A percentile compares a stretch with the other conserved stretches of the same genome.
Evolutionary conservation across 169 alveolate genomes (phyloP).

Genomic region (Plasmodium falciparum): DNA sequence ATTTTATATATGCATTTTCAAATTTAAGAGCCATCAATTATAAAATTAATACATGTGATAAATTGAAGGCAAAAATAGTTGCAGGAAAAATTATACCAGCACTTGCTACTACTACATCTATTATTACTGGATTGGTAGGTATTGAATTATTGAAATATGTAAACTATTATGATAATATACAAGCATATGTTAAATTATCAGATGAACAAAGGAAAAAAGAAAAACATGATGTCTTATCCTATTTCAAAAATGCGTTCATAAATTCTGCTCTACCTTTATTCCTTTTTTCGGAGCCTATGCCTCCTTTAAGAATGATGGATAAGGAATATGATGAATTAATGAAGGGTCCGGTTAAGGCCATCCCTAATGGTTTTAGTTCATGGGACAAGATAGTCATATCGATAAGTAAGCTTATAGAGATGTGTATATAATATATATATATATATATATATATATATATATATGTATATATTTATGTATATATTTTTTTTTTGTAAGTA

Average conservation of each 20-base stretch:
- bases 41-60: conserved; percentile 93
- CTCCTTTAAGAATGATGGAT: conserved; percentile 86
- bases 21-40: conserved; percentile 98
- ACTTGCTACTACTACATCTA: conserved; percentile 99
- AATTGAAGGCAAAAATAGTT: conserved; percentile 96
- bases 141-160: conserved; percentile 92
- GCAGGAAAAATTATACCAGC: conserved; percentile 99
- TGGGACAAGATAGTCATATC: conserved; percentile 96
- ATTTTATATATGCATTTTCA: conserved; percentile 96
- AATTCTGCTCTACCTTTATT: conserved; percentile 95
- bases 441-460: conserved; percentile 4
- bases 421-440: conserved; percentile 79
- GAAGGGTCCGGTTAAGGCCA: conserved; percentile 96
- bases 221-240: conserved; percentile 62
- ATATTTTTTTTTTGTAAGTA: background rate
- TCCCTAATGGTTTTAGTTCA: conserved; percentile 96
- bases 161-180: conserved; percentile 70
- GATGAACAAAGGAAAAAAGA: conserved; percentile 26
- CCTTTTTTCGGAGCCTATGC: conserved; percentile 93
- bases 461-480: conserved; percentile 16
- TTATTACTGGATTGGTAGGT: conserved; percentile 97
- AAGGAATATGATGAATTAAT: conserved; percentile 95
- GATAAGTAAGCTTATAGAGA: conserved; percentile 84
- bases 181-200: conserved; percentile 38
- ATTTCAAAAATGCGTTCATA: conserved; percentile 96